phyloP scores from a whole-genome alignment of 2,329 filamentous ascomycete genomes.

The Trichoderma lentiforme region DNA sequence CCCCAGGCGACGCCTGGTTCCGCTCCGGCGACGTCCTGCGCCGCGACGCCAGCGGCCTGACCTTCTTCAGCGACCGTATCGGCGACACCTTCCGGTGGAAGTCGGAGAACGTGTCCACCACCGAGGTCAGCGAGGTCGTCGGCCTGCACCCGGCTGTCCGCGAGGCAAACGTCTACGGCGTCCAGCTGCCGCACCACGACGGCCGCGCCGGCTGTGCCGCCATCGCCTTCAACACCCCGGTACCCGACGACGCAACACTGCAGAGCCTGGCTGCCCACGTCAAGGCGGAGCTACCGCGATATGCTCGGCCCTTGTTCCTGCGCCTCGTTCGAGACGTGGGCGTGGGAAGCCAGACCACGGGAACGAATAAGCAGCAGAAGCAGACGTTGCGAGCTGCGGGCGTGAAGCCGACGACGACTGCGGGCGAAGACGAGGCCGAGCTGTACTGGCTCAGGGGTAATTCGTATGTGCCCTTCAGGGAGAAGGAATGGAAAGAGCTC shows the following conservation, averaged over 20 bases:
- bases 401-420: conserved; percentile 53
- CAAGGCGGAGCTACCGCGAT: conserved; percentile 59
- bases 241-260: conserved; percentile 44
- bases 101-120: conserved; percentile 78
- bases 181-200: conserved; percentile 74
- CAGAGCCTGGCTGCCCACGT: conserved; percentile 61
- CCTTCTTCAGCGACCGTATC: conserved; percentile 78
- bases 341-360: conserved; percentile 63
- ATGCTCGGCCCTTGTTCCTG: conserved; percentile 75
- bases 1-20: conserved; percentile 77
- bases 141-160: conserved; percentile 62
- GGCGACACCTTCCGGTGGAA: conserved; percentile 80
- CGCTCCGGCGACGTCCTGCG: conserved; percentile 78
- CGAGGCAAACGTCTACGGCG: conserved; percentile 86
- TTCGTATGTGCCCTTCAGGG: conserved; percentile 64
- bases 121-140: conserved; percentile 74
- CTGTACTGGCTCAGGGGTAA: conserved; percentile 65
- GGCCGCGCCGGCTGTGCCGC: conserved; percentile 81
- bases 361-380: conserved; percentile 90
- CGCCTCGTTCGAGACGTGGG: conserved; percentile 57
- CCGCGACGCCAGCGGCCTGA: conserved; percentile 66
- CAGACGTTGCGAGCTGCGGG: conserved; percentile 67
- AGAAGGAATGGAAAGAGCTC: conserved; percentile 66
- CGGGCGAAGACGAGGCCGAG: conserved; percentile 25
- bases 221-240: conserved; percentile 52